These are phyloP conservation scores for Gossypium aridum DNA, from an alignment of 441 rosid genomes.

Conservation along the genomic window DNA sequence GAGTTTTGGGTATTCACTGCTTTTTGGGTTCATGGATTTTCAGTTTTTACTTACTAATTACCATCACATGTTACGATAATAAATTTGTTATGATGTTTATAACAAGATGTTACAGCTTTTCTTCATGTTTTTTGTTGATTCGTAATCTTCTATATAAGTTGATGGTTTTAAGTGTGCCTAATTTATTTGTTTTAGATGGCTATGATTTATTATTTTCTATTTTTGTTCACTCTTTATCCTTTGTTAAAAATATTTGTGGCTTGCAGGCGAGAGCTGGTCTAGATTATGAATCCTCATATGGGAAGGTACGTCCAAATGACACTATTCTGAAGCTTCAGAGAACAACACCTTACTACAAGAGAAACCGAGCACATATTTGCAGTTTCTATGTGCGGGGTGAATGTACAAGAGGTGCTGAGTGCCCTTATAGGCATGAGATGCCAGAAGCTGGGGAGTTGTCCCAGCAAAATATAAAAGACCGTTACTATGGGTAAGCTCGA, in stretches of 20 bases:
- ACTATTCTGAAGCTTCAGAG: slow-evolving; percentile 88
- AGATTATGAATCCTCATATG: slow-evolving; percentile 89
- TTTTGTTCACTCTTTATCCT: not conserved
- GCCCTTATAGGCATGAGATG: slow-evolving; percentile 97
- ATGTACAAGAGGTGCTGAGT: slow-evolving; percentile 91
- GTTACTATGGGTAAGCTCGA: slow-evolving; percentile 80
- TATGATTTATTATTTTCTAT: not conserved
- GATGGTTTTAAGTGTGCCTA: not conserved
- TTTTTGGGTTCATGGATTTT: not conserved
- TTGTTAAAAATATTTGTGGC: not conserved
- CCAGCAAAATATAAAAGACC: slow-evolving; percentile 93
- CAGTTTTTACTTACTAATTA: not conserved
- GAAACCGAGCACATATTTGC: slow-evolving; percentile 91
- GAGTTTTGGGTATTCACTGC: not conserved
- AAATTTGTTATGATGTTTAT: not conserved
- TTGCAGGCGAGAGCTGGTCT: slow-evolving; percentile 89
- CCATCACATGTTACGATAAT: not conserved
- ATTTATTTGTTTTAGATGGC: not conserved
- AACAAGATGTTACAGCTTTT: not conserved
- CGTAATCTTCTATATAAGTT: not conserved
- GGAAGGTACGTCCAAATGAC: slow-evolving; percentile 72
- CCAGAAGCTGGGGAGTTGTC: slow-evolving; percentile 90
- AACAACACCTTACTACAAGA: slow-evolving; percentile 82
- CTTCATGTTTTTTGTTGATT: not conserved
- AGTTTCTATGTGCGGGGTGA: slow-evolving; percentile 88